A percentile compares a stretch with the other conserved stretches of the same genome.
phyloP scores from a whole-genome alignment of 2,329 filamentous ascomycete species.

The Pseudogymnoascus sp. region DNA sequence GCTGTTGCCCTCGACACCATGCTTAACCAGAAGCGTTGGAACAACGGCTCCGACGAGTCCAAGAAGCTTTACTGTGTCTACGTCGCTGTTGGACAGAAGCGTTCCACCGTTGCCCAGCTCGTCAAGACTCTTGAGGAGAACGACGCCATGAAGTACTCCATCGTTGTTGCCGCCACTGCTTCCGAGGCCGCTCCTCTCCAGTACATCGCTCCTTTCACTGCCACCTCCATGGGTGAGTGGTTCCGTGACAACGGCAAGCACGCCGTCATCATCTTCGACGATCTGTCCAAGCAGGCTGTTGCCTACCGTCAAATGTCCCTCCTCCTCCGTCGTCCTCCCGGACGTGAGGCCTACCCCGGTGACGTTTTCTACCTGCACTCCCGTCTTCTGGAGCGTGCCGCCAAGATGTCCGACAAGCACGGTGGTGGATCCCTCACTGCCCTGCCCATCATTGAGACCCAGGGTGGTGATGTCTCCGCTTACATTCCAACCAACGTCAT shows the following conservation, averaged over 20 bases:
- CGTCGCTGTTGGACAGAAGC: conserved; percentile 98
- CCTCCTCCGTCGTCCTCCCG: conserved; percentile 91
- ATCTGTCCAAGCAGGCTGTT: conserved; percentile 96
- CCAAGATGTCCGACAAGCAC: conserved; percentile 96
- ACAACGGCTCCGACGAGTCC: conserved; percentile 73
- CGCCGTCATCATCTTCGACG: conserved; percentile 84
- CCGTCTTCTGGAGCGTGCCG: conserved; percentile 96
- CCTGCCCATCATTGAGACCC: conserved; percentile 96
- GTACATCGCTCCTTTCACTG: conserved; percentile 91
- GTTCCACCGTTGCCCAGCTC: conserved; percentile 96
- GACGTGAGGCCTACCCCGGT: conserved; percentile 98
- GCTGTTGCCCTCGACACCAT: conserved; percentile 97
- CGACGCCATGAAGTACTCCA: conserved; percentile 96
- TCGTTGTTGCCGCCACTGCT: conserved; percentile 90
- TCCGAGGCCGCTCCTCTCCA: conserved; percentile 94
- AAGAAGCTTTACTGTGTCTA: conserved; percentile 99
- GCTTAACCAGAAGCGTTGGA: conserved; percentile 99
- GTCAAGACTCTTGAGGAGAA: conserved; percentile 99
- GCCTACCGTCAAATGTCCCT: conserved; percentile 99
- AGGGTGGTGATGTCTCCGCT: conserved; percentile 99
- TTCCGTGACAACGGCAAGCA: conserved; percentile 86
- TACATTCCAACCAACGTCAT: conserved; percentile 99
- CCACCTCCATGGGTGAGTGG: conserved; percentile 45
- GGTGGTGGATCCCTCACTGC: conserved; percentile 95
- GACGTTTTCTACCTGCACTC: conserved; percentile 99